A percentile compares a stretch with the other conserved stretches of the same genome.
Evolutionary conservation across 805 yeast species (phyloP).

Genomic region (Zygoascus ofunaensis): DNA sequence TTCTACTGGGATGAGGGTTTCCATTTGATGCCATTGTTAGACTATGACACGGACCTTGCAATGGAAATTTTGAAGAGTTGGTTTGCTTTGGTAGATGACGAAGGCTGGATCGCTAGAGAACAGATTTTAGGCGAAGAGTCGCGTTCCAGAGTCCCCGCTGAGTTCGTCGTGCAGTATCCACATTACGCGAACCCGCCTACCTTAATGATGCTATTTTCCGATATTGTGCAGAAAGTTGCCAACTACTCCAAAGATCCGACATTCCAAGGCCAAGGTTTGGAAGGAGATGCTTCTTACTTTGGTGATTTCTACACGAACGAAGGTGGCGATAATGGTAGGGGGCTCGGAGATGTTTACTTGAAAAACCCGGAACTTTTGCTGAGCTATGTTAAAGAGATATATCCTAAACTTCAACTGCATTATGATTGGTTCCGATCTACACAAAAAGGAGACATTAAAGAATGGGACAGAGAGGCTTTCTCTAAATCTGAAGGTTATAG

Average conservation of each 20-base stretch:
- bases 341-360: constrained; percentile 40
- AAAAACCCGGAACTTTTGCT: constrained; percentile 37
- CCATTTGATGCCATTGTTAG: constrained; percentile 72
- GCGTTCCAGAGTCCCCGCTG: constrained; percentile 74
- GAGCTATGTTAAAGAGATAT: constrained; percentile 44
- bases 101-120: constrained; percentile 97
- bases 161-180: constrained; percentile 79
- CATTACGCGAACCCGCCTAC: constrained; percentile 95
- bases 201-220: constrained; percentile 47
- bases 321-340: constrained; percentile 5
- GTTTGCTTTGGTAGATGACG: constrained; percentile 76
- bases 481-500: constrained; percentile 61
- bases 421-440: constrained; percentile 78
- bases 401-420: constrained; percentile 68
- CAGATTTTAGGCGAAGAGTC: constrained; percentile 89
- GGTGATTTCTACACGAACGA: neutral
- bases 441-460: constrained; percentile 66
- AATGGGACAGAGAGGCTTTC: constrained; percentile 51
- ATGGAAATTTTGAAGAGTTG: constrained; percentile 77
- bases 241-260: constrained; percentile 1
- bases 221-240: constrained; percentile 39
- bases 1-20: constrained; percentile 99
- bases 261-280: neutral
- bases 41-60: constrained; percentile 74
- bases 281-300: neutral